phyloP scores from a whole-genome alignment of 495 filamentous ascomycete species.

The Aspergillus biplanus region DNA sequence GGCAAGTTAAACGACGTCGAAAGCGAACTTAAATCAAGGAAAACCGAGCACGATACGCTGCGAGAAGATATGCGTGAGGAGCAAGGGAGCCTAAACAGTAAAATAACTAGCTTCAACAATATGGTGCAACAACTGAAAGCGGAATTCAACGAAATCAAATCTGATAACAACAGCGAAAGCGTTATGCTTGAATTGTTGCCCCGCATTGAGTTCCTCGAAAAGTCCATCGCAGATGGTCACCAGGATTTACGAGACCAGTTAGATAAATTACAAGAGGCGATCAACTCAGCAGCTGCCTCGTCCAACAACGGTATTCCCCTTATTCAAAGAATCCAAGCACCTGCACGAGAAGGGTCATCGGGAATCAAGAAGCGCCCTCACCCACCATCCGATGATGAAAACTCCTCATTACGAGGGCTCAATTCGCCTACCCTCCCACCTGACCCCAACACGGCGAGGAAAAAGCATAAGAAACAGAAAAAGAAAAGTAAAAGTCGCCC shows the following conservation, averaged over 20 bases:
- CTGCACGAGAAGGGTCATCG: neutral
- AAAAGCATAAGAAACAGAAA: slow-evolving; percentile 20
- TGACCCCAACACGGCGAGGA: neutral
- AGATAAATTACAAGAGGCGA: neutral
- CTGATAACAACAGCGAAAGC: neutral
- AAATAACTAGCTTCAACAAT: neutral
- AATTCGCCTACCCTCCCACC: neutral
- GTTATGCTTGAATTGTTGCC: neutral
- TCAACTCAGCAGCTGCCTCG: neutral
- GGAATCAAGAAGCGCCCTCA: slow-evolving; percentile 10
- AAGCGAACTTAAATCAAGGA: neutral
- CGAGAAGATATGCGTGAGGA: neutral
- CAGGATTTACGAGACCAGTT: slow-evolving; percentile 13
- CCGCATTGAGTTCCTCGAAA: slow-evolving; percentile 11
- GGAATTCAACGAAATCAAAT: slow-evolving; percentile 10
- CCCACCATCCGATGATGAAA: neutral
- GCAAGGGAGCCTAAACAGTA: neutral
- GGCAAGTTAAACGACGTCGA: neutral
- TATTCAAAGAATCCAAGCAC: neutral
- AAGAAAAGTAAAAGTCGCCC: slow-evolving; percentile 6
- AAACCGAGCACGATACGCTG: neutral
- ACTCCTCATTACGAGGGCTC: neutral
- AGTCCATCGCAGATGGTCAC: slow-evolving; percentile 6
- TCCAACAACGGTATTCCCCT: neutral
- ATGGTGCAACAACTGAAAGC: slow-evolving; percentile 12